A percentile compares a stretch with the other conserved stretches of the same genome.
phyloP scores from a whole-genome alignment of 2,329 filamentous ascomycete species.

The Trichocomaceae sp. region DNA sequence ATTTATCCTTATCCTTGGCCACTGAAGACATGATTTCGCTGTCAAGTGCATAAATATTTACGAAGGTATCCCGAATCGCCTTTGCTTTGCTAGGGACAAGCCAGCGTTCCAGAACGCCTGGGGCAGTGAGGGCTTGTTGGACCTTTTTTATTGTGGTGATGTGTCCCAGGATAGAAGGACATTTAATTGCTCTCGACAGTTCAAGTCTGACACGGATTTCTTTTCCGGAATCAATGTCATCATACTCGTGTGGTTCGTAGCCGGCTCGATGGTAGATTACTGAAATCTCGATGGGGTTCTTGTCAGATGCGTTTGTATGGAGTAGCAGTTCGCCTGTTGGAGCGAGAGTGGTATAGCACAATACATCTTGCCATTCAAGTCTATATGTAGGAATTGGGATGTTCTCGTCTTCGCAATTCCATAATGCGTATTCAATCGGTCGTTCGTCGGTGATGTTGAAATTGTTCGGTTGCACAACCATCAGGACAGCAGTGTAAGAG shows the following conservation, averaged over 20 bases:
- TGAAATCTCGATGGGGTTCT: slow-evolving; percentile 31
- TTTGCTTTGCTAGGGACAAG: slow-evolving; percentile 23
- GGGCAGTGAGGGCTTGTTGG: slow-evolving; percentile 34
- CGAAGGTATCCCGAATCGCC: slow-evolving; percentile 30
- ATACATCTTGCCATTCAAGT: slow-evolving; percentile 30
- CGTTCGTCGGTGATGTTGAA: slow-evolving; percentile 43
- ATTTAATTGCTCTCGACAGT: slow-evolving; percentile 39
- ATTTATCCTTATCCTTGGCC: slow-evolving; percentile 21
- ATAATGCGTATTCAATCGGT: slow-evolving; percentile 41
- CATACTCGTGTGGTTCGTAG: slow-evolving; percentile 39
- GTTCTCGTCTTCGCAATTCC: slow-evolving; percentile 20
- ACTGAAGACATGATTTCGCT: slow-evolving; percentile 9
- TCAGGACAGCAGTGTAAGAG: slow-evolving; percentile 31
- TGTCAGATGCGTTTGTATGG: slow-evolving; percentile 18
- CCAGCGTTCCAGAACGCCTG: slow-evolving; percentile 30
- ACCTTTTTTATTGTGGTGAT: slow-evolving; percentile 41
- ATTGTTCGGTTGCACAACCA: slow-evolving; percentile 40
- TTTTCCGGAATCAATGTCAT: not conserved
- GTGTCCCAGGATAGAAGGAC: slow-evolving; percentile 38
- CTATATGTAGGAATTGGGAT: slow-evolving; percentile 31
- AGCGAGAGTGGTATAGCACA: slow-evolving; percentile 25
- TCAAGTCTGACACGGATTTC: slow-evolving; percentile 30
- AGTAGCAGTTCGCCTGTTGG: slow-evolving; percentile 31
- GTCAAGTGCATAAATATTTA: slow-evolving; percentile 33
- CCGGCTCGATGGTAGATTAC: slow-evolving; percentile 41